Conservation (phyloP, 306 rosid genomes). For the Vigna angularis region DNA sequence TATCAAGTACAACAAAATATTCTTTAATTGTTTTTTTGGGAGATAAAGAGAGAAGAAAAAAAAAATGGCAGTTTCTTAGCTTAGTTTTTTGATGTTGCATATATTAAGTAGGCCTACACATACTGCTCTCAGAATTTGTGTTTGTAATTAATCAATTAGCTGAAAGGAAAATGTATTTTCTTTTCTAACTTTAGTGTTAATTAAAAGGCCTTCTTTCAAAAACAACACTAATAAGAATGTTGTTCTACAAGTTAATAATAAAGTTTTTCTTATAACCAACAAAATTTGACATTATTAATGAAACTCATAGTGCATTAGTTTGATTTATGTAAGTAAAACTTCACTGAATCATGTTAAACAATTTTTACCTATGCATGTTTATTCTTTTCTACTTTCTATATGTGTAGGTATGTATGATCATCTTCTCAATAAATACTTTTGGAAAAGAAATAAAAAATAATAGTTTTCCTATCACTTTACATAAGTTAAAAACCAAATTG, state of each 20-base stretch:
- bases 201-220: not conserved
- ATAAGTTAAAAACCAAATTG: too few relatives aligned
- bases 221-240: constrained; percentile 1
- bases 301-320: not conserved
- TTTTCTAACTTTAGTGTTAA: constrained; percentile 16
- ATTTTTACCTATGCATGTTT: not conserved
- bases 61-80: constrained; percentile 20
- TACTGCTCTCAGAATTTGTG: constrained; percentile 11
- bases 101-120: constrained; percentile 8
- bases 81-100: constrained; percentile 45
- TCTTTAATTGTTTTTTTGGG: constrained; percentile 39
- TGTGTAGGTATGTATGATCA: too few relatives aligned
- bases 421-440: too few relatives aligned
- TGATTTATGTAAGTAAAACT: not conserved
- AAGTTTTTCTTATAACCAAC: not conserved
- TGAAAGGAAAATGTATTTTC: constrained; percentile 28
- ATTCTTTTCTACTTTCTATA: too few relatives aligned
- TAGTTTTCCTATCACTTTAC: too few relatives aligned
- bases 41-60: constrained; percentile 25
- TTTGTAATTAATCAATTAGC: constrained; percentile 10
- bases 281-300: not conserved
- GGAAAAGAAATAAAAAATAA: too few relatives aligned
- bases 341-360: not conserved
- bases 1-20: constrained; percentile 28
- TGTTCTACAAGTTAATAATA: not conserved